Percentiles rank a stretch among this genome's conserved stretches.
Evolutionary conservation across 2,329 filamentous ascomycete species (phyloP).

Genomic region (Phyllosticta paracitricarpa): DNA sequence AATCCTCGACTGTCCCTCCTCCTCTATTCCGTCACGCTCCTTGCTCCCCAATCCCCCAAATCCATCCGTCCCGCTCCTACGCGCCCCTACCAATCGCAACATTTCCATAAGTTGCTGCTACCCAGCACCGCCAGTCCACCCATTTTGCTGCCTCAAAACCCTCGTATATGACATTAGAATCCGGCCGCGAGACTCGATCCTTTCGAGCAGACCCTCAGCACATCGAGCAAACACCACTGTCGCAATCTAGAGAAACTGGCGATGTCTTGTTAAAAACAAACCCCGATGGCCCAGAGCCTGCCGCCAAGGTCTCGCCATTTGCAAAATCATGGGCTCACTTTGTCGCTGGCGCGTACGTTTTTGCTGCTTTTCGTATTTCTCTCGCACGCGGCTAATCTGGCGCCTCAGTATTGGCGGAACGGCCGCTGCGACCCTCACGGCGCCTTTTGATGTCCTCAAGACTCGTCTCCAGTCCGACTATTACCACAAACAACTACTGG

Average conservation of each 20-base stretch:
- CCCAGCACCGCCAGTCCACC: background rate
- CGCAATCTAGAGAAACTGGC: constrained; percentile 53
- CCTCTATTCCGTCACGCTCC: background rate
- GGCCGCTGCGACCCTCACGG: constrained; percentile 85
- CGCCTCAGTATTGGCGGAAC: constrained; percentile 67
- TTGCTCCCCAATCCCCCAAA: background rate
- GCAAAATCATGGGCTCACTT: constrained; percentile 84
- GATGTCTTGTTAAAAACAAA: constrained; percentile 41
- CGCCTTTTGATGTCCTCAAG: constrained; percentile 87
- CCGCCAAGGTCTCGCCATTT: constrained; percentile 32
- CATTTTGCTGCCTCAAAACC: background rate
- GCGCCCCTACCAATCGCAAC: background rate
- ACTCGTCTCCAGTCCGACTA: constrained; percentile 90
- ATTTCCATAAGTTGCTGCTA: background rate
- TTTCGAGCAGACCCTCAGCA: constrained; percentile 19
- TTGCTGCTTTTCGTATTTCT: constrained; percentile 13
- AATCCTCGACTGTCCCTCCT: background rate
- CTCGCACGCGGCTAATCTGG: background rate
- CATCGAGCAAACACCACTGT: constrained; percentile 20
- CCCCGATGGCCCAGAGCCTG: constrained; percentile 30
- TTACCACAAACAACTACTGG: constrained; percentile 73
- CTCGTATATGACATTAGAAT: constrained; percentile 26
- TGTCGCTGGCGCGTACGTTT: constrained; percentile 69
- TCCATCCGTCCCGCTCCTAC: background rate
- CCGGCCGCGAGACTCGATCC: constrained; percentile 21